Base-by-base conservation (phyloP, 2,329 filamentous ascomycete genomes). In the Fusarium annulatum region DNA sequence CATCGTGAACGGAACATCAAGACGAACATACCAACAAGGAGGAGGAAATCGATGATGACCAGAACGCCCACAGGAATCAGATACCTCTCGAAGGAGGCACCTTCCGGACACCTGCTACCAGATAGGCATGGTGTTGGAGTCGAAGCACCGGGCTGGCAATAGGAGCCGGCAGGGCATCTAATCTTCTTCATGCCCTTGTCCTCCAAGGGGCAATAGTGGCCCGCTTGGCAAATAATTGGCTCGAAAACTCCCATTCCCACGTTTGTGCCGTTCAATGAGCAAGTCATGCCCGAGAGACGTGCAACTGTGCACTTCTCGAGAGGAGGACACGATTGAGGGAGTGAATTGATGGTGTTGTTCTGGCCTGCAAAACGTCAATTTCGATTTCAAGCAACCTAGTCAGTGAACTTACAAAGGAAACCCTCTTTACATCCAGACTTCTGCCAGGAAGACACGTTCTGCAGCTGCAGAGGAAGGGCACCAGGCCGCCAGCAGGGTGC, bases 141-240 rank as follows among this genome's bases (percentile, higher is more conserved):
- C 3, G 83, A 76, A 9, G 85, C 84, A 10, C 88, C 88, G 1
- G 83, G 82, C 36, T 86, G 87, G 67, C 88, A 90, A 70, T 86
- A 90, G 6, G 81, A 81, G 30, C 87, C 87, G 14, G 79, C 67
- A 0, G 86, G 86, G 58, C 88, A 89, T 15, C 67, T 56, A 8
- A 85, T 71, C 48, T 81, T 82, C 61, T 84, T 74, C 46, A 79
- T 83, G 15, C 85, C 85, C 28, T 74, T 62, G 9, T 61, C 61
- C 9, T 73, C 61, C 4, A 61, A 39, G 3, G 87, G 87, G 56
- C 88, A 89, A 69, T 88, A 89, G 57, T 78, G 81, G 5, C 87
- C 87, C 42, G 82, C 72, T 45, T 82, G 81, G 73, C 88, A 90
- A 12, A 89, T 77, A 7, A 86, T 80, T 2, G 88, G 88, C 69